Evolutionary conservation across 352 stramenopile genomes (phyloP).

Genomic region (Phytophthora hybrid): DNA sequence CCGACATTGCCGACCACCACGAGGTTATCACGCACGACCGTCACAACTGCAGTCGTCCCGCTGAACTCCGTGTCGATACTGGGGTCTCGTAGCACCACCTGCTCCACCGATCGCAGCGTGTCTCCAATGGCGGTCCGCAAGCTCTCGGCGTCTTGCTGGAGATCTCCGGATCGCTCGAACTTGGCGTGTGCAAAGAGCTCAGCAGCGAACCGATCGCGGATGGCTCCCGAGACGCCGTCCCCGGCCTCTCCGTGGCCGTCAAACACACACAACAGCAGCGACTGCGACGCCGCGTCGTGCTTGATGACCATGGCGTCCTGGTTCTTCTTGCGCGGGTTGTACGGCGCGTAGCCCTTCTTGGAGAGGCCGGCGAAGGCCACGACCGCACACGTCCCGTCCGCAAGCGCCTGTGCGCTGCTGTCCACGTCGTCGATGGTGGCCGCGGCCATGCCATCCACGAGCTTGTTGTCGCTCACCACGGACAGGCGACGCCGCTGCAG

Average conservation of each 20-base stretch:
- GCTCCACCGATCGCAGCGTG: constrained; percentile 71
- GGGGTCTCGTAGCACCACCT: constrained; percentile 88
- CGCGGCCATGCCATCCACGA: constrained; percentile 79
- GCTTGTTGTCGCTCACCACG: constrained; percentile 85
- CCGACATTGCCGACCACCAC: constrained; percentile 97
- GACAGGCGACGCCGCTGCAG: constrained; percentile 74
- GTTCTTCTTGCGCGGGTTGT: constrained; percentile 98
- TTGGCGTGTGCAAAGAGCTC: constrained; percentile 93
- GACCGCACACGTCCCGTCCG: constrained; percentile 66
- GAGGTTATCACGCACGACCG: constrained; percentile 76
- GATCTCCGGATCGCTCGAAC: constrained; percentile 64
- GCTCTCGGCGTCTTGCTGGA: constrained; percentile 64
- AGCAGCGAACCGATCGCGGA: constrained; percentile 89
- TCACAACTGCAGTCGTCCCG: constrained; percentile 85
- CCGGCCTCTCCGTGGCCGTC: constrained; percentile 97
- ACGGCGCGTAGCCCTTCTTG: constrained; percentile 90
- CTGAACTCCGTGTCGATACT: constrained; percentile 95
- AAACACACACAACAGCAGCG: constrained; percentile 96
- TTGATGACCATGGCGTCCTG: constrained; percentile 97
- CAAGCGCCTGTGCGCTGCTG: constrained; percentile 47
- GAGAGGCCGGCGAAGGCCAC: constrained; percentile 77
- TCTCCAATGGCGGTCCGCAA: constrained; percentile 70
- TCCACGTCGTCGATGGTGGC: constrained; percentile 70
- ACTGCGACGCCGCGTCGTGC: constrained; percentile 91
- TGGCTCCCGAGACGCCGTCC: constrained; percentile 91